Percentiles rank a stretch among this genome's conserved stretches.
Conservation (phyloP, 2,329 filamentous ascomycete genomes). For the Ophiostoma pallidulum region DNA sequence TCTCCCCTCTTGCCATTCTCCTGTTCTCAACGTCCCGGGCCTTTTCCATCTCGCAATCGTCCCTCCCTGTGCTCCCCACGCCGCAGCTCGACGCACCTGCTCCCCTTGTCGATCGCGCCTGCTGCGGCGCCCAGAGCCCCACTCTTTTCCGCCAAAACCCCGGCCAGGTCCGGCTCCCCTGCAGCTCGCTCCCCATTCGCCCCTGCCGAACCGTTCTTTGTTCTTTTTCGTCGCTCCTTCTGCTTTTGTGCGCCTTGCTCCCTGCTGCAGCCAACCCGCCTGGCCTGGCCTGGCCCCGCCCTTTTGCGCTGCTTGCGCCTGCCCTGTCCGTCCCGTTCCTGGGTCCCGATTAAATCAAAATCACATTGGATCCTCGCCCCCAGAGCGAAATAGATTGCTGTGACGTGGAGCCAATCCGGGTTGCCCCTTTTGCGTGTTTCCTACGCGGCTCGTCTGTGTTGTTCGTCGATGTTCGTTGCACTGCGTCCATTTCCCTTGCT, state of each 20-base stretch:
- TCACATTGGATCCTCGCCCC: no score
- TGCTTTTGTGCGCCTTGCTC: no score
- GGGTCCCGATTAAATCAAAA: no score
- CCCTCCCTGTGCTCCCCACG: no score
- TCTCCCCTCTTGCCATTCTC: neutral
- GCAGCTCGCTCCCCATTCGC: conserved; percentile 5
- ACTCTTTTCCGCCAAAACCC: neutral
- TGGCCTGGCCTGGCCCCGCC: no score
- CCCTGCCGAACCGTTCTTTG: conserved; percentile 3
- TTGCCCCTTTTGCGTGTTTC: no score
- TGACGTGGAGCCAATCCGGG: neutral
- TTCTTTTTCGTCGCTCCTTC: neutral
- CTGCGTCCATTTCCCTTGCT: neutral
- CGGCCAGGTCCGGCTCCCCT: no score
- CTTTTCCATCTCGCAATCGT: no score
- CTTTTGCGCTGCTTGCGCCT: no score
- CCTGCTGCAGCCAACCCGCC: neutral
- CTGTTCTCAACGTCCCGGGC: no score
- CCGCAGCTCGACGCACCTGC: no score
- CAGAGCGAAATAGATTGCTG: neutral
- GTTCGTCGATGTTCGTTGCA: neutral
- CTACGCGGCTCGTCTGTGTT: neutral
- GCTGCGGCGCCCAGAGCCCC: neutral
- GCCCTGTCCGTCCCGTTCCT: no score
- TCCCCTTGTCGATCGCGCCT: neutral